Conservation (phyloP, 2,329 filamentous ascomycete species). For the Apiospora pterosperma region DNA sequence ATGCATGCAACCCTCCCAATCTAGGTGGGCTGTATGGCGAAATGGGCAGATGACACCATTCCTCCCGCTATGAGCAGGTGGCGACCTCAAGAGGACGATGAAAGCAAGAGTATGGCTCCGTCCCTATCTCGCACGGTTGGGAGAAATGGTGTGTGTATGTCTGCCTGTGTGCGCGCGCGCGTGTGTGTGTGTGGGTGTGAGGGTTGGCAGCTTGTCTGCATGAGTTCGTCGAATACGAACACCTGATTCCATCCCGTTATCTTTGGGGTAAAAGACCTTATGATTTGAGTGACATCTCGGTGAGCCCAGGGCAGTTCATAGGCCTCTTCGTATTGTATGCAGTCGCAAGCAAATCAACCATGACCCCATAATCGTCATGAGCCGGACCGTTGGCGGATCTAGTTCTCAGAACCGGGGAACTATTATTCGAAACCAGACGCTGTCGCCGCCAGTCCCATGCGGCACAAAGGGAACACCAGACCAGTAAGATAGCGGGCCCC, state of each 20-base stretch:
- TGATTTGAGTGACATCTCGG: background rate
- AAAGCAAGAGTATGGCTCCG: background rate
- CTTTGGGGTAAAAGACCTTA: background rate
- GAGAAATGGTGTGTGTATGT: background rate
- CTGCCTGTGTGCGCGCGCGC: background rate
- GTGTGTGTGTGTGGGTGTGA: background rate
- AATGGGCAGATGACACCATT: background rate
- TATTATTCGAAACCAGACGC: constrained; percentile 1
- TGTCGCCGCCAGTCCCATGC: background rate
- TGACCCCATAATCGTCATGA: background rate
- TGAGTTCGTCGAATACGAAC: background rate
- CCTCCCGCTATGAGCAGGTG: background rate
- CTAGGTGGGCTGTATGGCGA: background rate
- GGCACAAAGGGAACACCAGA: background rate
- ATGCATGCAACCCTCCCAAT: background rate
- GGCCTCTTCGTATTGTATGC: background rate
- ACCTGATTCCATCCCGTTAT: background rate
- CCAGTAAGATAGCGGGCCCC: background rate
- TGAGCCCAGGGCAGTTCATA: background rate
- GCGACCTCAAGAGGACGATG: background rate
- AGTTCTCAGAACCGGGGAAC: background rate
- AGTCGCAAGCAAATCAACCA: background rate
- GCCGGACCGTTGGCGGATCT: background rate
- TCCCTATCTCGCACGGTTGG: background rate
- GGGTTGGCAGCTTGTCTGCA: background rate